phyloP scores from a whole-genome alignment of 257 asterid genomes.

The Ehretia macrophylla region DNA sequence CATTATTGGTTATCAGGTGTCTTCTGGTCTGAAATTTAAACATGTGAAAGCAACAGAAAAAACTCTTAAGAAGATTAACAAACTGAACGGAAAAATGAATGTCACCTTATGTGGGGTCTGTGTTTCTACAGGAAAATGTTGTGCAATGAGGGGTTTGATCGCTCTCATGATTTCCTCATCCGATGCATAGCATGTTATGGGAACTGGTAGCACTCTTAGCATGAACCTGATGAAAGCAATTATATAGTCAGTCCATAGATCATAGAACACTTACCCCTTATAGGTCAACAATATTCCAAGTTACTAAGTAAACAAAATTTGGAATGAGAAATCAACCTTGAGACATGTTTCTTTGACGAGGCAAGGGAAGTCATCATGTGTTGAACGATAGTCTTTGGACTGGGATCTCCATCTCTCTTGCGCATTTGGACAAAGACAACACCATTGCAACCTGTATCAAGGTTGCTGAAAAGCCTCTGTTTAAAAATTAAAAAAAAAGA shows the following conservation, averaged over 20 bases:
- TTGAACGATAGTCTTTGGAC: slow-evolving; percentile 75
- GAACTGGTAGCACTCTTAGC: slow-evolving; percentile 83
- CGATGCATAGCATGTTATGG: slow-evolving; percentile 90
- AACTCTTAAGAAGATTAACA: background rate
- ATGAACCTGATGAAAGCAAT: slow-evolving; percentile 56
- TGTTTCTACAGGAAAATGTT: slow-evolving; percentile 71
- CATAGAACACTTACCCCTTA: background rate
- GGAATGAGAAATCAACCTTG: slow-evolving; percentile 43
- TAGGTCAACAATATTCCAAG: background rate
- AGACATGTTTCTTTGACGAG: slow-evolving; percentile 61
- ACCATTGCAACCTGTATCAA: slow-evolving; percentile 93
- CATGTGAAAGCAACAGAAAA: too few relatives aligned
- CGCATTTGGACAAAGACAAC: slow-evolving; percentile 88
- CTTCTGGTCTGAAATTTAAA: too few relatives aligned
- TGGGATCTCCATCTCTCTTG: slow-evolving; percentile 77
- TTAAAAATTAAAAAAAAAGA: slow-evolving; percentile 10
- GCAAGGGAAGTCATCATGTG: slow-evolving; percentile 93
- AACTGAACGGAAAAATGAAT: background rate
- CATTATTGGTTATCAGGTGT: too few relatives aligned
- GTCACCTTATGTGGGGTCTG: slow-evolving; percentile 66
- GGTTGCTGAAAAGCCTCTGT: slow-evolving; percentile 81
- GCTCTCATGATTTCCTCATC: slow-evolving; percentile 84
- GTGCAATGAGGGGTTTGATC: slow-evolving; percentile 63
- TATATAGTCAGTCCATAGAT: slow-evolving; percentile 18
- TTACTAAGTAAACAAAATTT: background rate